A percentile compares a stretch with the other conserved stretches of the same genome.
phyloP scores from a whole-genome alignment of 345 rosid species.

The Citrus australasica region DNA sequence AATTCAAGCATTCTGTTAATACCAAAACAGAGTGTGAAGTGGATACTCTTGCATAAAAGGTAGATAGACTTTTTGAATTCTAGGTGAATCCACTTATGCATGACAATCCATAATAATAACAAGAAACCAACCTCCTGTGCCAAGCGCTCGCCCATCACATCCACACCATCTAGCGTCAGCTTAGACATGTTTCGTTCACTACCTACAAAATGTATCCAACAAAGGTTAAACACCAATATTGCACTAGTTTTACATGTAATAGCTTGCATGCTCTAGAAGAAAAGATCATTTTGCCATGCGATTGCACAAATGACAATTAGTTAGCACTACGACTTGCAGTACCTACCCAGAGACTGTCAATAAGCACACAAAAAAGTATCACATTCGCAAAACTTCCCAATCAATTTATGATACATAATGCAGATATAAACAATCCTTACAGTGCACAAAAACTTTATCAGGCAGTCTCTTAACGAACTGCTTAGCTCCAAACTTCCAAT shows the following conservation, averaged over 20 bases:
- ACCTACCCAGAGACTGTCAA: neutral
- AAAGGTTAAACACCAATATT: neutral
- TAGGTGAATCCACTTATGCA: neutral
- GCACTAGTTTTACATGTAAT: neutral
- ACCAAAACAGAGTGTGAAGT: neutral
- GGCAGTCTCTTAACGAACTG: conserved; percentile 74
- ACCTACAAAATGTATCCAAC: conserved; percentile 40
- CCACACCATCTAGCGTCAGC: conserved; percentile 86
- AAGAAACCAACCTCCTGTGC: conserved; percentile 63
- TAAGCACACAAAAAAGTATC: neutral
- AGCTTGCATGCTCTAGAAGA: neutral
- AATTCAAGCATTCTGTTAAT: conserved; percentile 13
- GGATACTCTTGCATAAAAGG: neutral
- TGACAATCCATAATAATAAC: neutral
- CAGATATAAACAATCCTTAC: conserved; percentile 36
- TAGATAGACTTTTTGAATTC: neutral
- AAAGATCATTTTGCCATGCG: neutral
- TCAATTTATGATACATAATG: neutral
- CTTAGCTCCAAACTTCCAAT: conserved; percentile 96
- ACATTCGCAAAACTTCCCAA: neutral
- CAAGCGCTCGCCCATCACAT: conserved; percentile 95
- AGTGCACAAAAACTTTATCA: conserved; percentile 80
- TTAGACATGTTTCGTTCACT: conserved; percentile 65
- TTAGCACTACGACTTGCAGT: neutral
- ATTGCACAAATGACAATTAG: neutral